Evolutionary conservation across 169 alveolate species (phyloP).

Genomic region (Cryptosporidium canis): DNA sequence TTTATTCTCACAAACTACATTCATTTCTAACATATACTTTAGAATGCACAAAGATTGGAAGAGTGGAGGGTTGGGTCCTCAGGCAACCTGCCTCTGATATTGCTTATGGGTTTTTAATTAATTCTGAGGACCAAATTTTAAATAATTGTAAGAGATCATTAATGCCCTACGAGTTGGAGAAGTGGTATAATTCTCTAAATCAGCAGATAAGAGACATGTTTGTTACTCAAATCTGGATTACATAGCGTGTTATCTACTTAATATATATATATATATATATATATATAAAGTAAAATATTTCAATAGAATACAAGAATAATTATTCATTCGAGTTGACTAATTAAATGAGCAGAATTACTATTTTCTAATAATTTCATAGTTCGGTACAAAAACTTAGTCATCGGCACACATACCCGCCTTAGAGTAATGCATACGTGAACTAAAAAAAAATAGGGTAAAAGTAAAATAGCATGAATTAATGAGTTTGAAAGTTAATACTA

Average conservation of each 20-base stretch:
- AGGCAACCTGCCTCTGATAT: slow-evolving; percentile 25
- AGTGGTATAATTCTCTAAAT: slow-evolving; percentile 56
- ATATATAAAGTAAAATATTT: too few species aligned
- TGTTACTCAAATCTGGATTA: slow-evolving; percentile 35
- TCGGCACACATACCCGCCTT: slow-evolving; percentile 70
- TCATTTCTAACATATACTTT: not conserved
- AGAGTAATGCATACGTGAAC: slow-evolving; percentile 43
- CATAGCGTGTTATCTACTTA: not conserved
- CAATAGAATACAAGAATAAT: too few species aligned
- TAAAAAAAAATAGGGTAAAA: not conserved
- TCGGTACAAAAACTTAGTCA: not conserved
- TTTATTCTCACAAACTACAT: not conserved
- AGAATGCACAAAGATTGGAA: not conserved
- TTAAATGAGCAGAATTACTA: too few species aligned
- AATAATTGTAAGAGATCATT: not conserved
- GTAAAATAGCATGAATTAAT: not conserved
- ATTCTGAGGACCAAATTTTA: not conserved
- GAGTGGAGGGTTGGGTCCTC: slow-evolving; percentile 43
- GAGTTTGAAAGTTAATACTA: too few species aligned
- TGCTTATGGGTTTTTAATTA: slow-evolving; percentile 10
- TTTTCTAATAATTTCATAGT: not conserved
- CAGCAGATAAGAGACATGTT: slow-evolving; percentile 52
- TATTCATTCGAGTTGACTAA: not conserved
- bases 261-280: too few species aligned
- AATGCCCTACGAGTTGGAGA: not conserved